Evolutionary conservation across 495 filamentous ascomycete species (phyloP), one percentile per base, ranked within the genome.

Genomic region (Lophiotrema nucula): DNA sequence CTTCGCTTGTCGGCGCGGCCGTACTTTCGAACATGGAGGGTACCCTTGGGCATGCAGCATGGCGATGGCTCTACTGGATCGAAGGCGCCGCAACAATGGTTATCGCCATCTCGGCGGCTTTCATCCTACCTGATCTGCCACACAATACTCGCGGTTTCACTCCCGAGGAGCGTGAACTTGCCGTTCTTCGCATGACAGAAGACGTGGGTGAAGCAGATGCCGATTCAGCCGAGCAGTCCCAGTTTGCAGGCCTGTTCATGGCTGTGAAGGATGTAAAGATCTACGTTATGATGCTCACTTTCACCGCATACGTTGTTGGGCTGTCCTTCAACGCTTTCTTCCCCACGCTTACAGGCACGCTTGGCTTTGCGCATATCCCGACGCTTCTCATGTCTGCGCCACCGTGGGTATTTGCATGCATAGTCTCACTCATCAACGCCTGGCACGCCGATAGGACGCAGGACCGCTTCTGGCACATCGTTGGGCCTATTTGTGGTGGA

Each of bases 211-310:
- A 58, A 26, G 46, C 55, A 13, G 55, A 58, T 44, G 37, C 24
- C 19, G 55, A 58, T 26, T 27, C 21, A 10, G 55, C 46, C 18
- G 38, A 35, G 23, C 55, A 58, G 25, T 22, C 46, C 15, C 27
- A 24, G 4, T 58, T 43, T 18, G 37, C 55, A 1, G 55, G 55
- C n/a, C 39, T 58, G 16, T 24, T 58, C 37, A 58, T 58, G 55
- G 38, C 46, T 3, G 46, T 52, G 6, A 58, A 58, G 41, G 55
- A 58, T 35, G 24, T 44, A 15, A 58, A 58, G 26, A 51, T 52
- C 37, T 58, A 58, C 55, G 37, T 58, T 47, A 58, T 58, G 55
- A 58, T 58, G 55, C 22, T 58, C 15, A 58, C 55, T 6, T 58
- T 58, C 26, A 58, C 55, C 1, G 55, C 55, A 1, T 58, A 58